Percentiles rank a stretch among this genome's conserved stretches.
Evolutionary conservation across 2,329 filamentous ascomycete species (phyloP).

Genomic region (Talaromyces islandicus): DNA sequence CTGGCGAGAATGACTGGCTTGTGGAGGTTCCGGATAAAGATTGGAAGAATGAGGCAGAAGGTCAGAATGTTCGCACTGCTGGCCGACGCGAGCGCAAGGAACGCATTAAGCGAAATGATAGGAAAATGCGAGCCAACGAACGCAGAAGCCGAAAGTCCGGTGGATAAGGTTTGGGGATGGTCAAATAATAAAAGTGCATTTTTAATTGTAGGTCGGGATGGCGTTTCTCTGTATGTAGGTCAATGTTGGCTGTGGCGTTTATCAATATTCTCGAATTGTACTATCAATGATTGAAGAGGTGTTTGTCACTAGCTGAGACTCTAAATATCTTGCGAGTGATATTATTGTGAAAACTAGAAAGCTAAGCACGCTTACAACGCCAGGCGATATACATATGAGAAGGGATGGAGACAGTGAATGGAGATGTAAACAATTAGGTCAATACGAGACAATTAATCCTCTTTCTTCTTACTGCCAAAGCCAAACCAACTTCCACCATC

Average conservation of each 20-base stretch:
- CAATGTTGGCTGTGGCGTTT: neutral
- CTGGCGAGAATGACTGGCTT: slow-evolving; percentile 76
- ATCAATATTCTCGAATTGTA: neutral
- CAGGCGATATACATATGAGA: neutral
- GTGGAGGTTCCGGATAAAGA: slow-evolving; percentile 82
- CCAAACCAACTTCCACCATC: slow-evolving; percentile 9
- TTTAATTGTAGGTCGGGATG: neutral
- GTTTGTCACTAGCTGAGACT: no score
- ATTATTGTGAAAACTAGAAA: neutral
- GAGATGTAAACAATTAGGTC: neutral
- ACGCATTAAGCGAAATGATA: slow-evolving; percentile 57
- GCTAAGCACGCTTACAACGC: neutral
- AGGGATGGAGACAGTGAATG: neutral
- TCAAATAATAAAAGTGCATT: slow-evolving; percentile 9
- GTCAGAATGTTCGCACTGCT: slow-evolving; percentile 62
- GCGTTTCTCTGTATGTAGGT: neutral
- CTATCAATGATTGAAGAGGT: neutral
- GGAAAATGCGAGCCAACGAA: slow-evolving; percentile 63
- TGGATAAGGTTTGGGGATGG: slow-evolving; percentile 4
- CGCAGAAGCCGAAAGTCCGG: slow-evolving; percentile 39
- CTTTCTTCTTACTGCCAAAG: slow-evolving; percentile 12
- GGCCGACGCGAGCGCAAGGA: slow-evolving; percentile 62
- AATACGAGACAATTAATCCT: neutral
- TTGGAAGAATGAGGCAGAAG: slow-evolving; percentile 61
- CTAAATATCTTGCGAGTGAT: neutral